Base-by-base conservation (phyloP, 495 filamentous ascomycete genomes). In the Viridothelium virens region DNA sequence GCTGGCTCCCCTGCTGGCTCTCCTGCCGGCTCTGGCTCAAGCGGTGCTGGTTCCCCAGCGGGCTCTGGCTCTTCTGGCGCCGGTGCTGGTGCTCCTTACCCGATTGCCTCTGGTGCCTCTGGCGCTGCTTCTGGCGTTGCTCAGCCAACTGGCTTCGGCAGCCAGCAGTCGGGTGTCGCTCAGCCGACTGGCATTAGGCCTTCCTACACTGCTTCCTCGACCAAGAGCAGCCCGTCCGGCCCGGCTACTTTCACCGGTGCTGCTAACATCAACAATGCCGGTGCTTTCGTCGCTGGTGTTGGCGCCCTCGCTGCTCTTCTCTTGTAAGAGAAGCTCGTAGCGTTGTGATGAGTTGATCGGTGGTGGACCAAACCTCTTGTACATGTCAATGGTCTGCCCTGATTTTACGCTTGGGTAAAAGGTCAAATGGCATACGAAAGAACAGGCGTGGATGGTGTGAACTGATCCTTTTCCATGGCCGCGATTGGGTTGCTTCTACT, bases 171-270 rank as follows among this genome's bases (percentile, higher is more conserved):
- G 10, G 53, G 53, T 36, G 53, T 36, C 36, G 53, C 53, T 59
- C 31, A 33, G 31, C 53, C 53, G 7, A 59, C 53, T 59, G 53
- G 53, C 31, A 14, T 59, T 4, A 7, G 9, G 53, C 53, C 53
- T 36, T 34, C 11, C 53, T 59, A 59, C 53, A 59, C 53, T 31
- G 36, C 53, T 36, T 34, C 11, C 53, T 59, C 33, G 25, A 59
- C 53, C 53, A 59, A 59, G 53, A 36, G 53, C 53, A 59, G 53
- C 53, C 31, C 53, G 18, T 59, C 53, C 36, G 53, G 53, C 53
- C 53, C 53, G 31, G 53, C 53, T 59, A 59, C 53, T 14, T 59
- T 59, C 53, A 59, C 53, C 36, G 53, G 53, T 59, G 53, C 53
- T 59, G 53, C 53, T 59, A 59, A 7, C 31, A 9, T 59, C 25